These are phyloP conservation scores for Curvularia eragrostidis DNA, from an alignment of 2,329 filamentous ascomycete species.

Conservation along the genomic window DNA sequence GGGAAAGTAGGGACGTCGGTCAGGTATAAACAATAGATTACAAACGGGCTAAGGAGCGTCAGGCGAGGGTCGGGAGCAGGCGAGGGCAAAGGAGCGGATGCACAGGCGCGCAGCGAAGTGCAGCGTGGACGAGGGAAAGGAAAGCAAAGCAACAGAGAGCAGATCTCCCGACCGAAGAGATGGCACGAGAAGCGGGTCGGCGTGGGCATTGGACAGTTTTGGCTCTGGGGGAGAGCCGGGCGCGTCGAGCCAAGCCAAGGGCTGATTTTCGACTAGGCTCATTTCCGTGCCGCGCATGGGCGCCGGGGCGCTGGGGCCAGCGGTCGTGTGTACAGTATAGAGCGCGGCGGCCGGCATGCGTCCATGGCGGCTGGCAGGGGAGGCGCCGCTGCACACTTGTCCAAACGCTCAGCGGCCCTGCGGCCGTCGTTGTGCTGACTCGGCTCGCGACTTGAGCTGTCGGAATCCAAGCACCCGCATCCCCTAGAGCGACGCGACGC, in stretches of 20 bases:
- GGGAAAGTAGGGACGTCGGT: constrained; percentile 15
- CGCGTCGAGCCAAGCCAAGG: constrained; percentile 26
- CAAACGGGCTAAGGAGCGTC: constrained; percentile 33
- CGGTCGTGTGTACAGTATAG: background rate
- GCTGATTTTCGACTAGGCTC: constrained; percentile 31
- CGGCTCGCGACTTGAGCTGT: background rate
- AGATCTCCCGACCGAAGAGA: constrained; percentile 31
- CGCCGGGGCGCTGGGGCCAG: constrained; percentile 17
- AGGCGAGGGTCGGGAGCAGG: constrained; percentile 21
- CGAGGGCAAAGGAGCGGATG: constrained; percentile 28
- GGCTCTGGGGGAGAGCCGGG: constrained; percentile 28
- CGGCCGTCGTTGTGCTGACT: too few relatives aligned
- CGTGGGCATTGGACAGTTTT: constrained; percentile 22
- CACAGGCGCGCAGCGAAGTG: constrained; percentile 36
- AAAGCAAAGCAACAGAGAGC: constrained; percentile 24
- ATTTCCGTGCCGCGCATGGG: constrained; percentile 35
- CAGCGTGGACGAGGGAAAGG: constrained; percentile 26
- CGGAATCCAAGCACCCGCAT: background rate
- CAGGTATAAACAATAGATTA: constrained; percentile 30
- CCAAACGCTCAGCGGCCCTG: too few relatives aligned
- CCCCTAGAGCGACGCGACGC: constrained; percentile 14
- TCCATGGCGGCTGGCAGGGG: background rate
- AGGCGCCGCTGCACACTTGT: background rate
- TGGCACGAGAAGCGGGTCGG: constrained; percentile 24
- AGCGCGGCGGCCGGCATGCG: too few relatives aligned